Conservation (phyloP, 257 asterid species). For the Knoxia roxburghii region DNA sequence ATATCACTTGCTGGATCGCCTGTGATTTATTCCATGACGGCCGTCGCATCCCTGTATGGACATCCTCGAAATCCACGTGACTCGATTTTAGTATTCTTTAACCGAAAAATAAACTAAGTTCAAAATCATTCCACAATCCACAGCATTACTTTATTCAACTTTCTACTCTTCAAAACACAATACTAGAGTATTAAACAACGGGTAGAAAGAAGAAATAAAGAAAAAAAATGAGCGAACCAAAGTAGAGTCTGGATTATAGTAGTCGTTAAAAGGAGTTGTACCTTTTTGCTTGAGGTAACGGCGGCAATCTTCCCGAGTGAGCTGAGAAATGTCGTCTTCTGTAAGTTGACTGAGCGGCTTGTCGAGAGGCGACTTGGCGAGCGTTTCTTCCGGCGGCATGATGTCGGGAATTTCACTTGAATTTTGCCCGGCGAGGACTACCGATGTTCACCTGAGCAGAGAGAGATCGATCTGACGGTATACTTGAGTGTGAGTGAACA, state of each 20-base stretch:
- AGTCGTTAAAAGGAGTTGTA: conserved; percentile 3
- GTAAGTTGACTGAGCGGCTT: conserved; percentile 87
- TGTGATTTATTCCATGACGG: conserved; percentile 99
- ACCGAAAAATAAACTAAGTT: neutral
- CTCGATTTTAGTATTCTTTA: neutral
- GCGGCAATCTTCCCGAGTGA: conserved; percentile 99
- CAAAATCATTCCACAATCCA: neutral
- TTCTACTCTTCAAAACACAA: conserved; percentile 1
- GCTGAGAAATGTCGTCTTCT: conserved; percentile 98
- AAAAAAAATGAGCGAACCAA: too few relatives aligned
- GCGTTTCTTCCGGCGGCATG: conserved; percentile 50
- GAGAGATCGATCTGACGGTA: conserved; percentile 26
- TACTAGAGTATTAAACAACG: neutral
- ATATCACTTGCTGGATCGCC: conserved; percentile 98
- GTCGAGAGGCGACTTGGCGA: conserved; percentile 67
- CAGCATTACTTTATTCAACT: conserved; percentile 13
- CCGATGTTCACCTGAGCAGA: conserved; percentile 13
- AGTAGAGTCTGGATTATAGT: neutral
- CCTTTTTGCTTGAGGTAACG: conserved; percentile 95
- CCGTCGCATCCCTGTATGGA: conserved; percentile 79
- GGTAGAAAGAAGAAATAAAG: neutral
- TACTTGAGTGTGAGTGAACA: neutral
- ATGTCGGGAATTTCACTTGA: conserved; percentile 40
- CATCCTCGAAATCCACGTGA: conserved; percentile 14
- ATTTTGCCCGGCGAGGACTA: conserved; percentile 18